These are phyloP conservation scores for Pythium utonaiense DNA, from an alignment of 352 stramenopile species.

Conservation along the genomic window DNA sequence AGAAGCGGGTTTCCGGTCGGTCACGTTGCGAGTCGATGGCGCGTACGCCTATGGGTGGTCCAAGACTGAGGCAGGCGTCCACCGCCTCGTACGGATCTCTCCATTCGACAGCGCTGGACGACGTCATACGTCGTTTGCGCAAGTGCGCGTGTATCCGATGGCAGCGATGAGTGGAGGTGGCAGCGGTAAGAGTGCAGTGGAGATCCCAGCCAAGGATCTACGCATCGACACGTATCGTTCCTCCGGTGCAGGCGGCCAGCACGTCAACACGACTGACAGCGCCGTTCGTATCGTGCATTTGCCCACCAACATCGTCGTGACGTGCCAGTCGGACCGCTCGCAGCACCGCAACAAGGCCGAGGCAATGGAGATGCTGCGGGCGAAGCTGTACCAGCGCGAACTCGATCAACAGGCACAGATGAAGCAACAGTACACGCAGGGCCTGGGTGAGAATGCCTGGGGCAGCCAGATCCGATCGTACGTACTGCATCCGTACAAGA, in stretches of 20 bases:
- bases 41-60: slow-evolving; percentile 92
- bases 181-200: slow-evolving; percentile 27
- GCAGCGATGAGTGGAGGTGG: slow-evolving; percentile 25
- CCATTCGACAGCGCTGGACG: slow-evolving; percentile 93
- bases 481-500: slow-evolving; percentile 96
- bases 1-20: slow-evolving; percentile 68
- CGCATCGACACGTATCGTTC: slow-evolving; percentile 93
- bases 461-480: slow-evolving; percentile 96
- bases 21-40: slow-evolving; percentile 55
- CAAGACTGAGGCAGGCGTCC: slow-evolving; percentile 92
- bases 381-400: slow-evolving; percentile 70
- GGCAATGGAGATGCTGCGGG: slow-evolving; percentile 82
- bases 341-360: slow-evolving; percentile 93
- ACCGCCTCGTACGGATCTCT: slow-evolving; percentile 93
- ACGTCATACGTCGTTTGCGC: slow-evolving; percentile 95
- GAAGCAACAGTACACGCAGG: slow-evolving; percentile 56
- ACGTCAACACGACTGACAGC: slow-evolving; percentile 98
- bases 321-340: slow-evolving; percentile 92
- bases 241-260: slow-evolving; percentile 93
- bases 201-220: slow-evolving; percentile 84
- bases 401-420: slow-evolving; percentile 44
- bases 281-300: slow-evolving; percentile 95
- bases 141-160: slow-evolving; percentile 76
- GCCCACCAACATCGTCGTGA: slow-evolving; percentile 91
- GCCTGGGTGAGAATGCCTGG: slow-evolving; percentile 74